Percentiles rank a stretch among this genome's conserved stretches.
Evolutionary conservation across 768 basidiomycete species (phyloP).

Genomic region (Pisolithus microcarpus): DNA sequence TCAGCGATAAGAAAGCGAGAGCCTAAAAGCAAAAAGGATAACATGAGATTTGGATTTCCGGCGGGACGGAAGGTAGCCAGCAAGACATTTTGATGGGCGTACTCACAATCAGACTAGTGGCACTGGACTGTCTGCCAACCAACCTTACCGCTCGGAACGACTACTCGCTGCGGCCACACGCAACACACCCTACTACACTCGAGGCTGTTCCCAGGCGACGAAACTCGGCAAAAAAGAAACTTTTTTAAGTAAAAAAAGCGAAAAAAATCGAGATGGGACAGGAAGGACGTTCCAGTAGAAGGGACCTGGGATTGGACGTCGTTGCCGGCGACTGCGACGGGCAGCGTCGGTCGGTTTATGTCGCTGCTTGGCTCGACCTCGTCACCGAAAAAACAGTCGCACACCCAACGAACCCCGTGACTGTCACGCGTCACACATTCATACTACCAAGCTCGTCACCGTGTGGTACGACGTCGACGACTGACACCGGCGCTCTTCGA

Average conservation of each 20-base stretch:
- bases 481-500: not conserved
- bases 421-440: slow-evolving; percentile 26
- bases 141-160: slow-evolving; percentile 10
- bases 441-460: not conserved
- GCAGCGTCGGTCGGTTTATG: not conserved
- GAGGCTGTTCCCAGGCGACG: slow-evolving; percentile 20
- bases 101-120: slow-evolving; percentile 6
- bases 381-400: slow-evolving; percentile 4
- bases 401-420: slow-evolving; percentile 8
- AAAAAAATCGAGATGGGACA: not conserved
- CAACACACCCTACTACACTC: not conserved
- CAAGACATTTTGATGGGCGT: not conserved
- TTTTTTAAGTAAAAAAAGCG: not conserved
- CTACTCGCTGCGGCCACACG: slow-evolving; percentile 11
- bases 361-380: not conserved
- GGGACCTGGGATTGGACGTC: not conserved
- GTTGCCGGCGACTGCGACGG: not conserved
- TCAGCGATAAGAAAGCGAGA: slow-evolving; percentile 12
- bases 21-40: slow-evolving; percentile 7
- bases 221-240: slow-evolving; percentile 3
- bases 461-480: not conserved
- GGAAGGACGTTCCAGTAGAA: not conserved
- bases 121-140: slow-evolving; percentile 5
- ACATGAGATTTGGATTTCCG: slow-evolving; percentile 10
- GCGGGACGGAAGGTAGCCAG: slow-evolving; percentile 2